Percentiles rank a stretch among this genome's conserved stretches.
These are phyloP conservation scores for Cucumis sativus DNA, from an alignment of 306 rosid genomes.

Conservation along the genomic window Cucumber_9930_V3 NC_026655.2:14426501-14427000, in stretches of 20 bases:
- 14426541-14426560: constrained; percentile 52
- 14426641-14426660: too few relatives aligned
- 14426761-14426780: too few relatives aligned
- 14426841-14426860: background rate
- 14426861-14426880: constrained; percentile 57
- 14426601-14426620: background rate
- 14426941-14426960: constrained; percentile 91
- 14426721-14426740: constrained; percentile 30
- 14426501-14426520: background rate
- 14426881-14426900: constrained; percentile 35
- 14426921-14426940: constrained; percentile 67
- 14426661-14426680: constrained; percentile 66
- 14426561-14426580: constrained; percentile 37
- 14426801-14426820: too few relatives aligned
- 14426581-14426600: constrained; percentile 20
- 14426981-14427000: constrained; percentile 9
- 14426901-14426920: constrained; percentile 35
- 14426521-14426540: background rate
- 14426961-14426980: constrained; percentile 37
- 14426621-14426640: too few relatives aligned
- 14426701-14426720: constrained; percentile 65
- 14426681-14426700: constrained; percentile 71
- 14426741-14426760: constrained; percentile 23
- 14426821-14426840: too few relatives aligned
- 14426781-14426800: too few relatives aligned